Evolutionary conservation across 306 rosid species (phyloP).

Genomic region (Cajanus cajan): DNA sequence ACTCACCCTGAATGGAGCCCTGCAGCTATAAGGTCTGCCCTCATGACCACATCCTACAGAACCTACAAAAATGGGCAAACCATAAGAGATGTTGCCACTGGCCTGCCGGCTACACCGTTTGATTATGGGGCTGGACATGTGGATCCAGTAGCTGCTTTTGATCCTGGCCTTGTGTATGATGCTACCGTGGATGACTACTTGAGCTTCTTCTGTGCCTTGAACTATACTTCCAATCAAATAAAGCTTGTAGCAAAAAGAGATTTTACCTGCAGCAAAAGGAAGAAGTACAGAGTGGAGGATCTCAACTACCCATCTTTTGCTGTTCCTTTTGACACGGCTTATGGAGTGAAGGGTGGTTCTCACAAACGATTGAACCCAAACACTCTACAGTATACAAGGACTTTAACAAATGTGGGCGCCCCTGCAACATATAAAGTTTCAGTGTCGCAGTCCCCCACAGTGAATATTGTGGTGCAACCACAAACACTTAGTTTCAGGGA

Average conservation of each 20-base stretch:
- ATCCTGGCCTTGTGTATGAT: constrained; percentile 90
- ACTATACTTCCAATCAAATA: constrained; percentile 51
- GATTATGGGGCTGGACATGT: constrained; percentile 92
- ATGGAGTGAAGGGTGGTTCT: constrained; percentile 47
- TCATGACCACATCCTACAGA: constrained; percentile 88
- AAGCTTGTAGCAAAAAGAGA: constrained; percentile 47
- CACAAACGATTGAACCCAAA: constrained; percentile 8
- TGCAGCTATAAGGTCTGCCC: constrained; percentile 83
- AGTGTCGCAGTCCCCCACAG: constrained; percentile 41
- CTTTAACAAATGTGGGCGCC: constrained; percentile 71
- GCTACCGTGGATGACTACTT: constrained; percentile 60
- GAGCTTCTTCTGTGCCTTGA: constrained; percentile 77
- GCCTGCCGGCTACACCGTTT: constrained; percentile 70
- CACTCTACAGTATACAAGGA: constrained; percentile 60
- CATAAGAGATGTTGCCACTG: constrained; percentile 60
- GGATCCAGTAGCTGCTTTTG: constrained; percentile 76
- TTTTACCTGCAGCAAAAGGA: constrained; percentile 53
- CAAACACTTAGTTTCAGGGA: constrained; percentile 51
- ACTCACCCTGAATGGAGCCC: constrained; percentile 90
- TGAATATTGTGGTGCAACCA: constrained; percentile 73
- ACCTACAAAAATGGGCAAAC: constrained; percentile 56
- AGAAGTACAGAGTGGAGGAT: constrained; percentile 62
- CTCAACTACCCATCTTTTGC: constrained; percentile 90
- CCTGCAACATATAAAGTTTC: constrained; percentile 61
- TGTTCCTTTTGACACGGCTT: constrained; percentile 63